phyloP scores from a whole-genome alignment of 2,329 filamentous ascomycete genomes.

The Akanthomyces muscarius region DNA sequence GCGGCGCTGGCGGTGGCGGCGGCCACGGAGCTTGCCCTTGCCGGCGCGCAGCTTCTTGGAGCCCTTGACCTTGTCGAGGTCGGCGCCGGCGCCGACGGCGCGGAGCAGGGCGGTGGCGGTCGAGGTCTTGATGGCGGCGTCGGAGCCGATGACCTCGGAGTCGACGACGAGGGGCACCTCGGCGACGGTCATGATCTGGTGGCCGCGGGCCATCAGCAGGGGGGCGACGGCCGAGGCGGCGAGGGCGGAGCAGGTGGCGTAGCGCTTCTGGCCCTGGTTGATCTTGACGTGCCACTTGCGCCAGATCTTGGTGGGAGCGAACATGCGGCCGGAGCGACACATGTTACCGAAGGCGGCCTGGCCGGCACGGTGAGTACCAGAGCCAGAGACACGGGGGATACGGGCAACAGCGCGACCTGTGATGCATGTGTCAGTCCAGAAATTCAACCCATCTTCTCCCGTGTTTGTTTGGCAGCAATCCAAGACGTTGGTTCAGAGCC shows the following conservation, averaged over 20 bases:
- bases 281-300: constrained; percentile 99
- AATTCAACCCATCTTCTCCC: neutral
- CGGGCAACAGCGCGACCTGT: constrained; percentile 96
- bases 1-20: constrained; percentile 95
- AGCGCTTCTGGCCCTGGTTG: constrained; percentile 98
- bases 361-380: constrained; percentile 99
- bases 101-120: constrained; percentile 82
- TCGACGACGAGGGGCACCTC: constrained; percentile 97
- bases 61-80: constrained; percentile 92
- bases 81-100: constrained; percentile 82
- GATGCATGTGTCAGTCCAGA: neutral
- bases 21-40: constrained; percentile 98
- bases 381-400: constrained; percentile 99
- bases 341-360: constrained; percentile 99
- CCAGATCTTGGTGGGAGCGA: constrained; percentile 99
- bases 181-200: constrained; percentile 86
- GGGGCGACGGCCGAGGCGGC: constrained; percentile 93
- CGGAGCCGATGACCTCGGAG: constrained; percentile 79
- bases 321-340: constrained; percentile 99
- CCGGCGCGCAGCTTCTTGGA: constrained; percentile 96
- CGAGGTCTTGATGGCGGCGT: constrained; percentile 81
- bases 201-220: constrained; percentile 93
- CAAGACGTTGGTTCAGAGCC: neutral
- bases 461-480: neutral
- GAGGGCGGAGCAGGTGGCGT: constrained; percentile 94